phyloP scores from a whole-genome alignment of 1,284 basidiomycete species.

The Leccinum fuscescens region DNA sequence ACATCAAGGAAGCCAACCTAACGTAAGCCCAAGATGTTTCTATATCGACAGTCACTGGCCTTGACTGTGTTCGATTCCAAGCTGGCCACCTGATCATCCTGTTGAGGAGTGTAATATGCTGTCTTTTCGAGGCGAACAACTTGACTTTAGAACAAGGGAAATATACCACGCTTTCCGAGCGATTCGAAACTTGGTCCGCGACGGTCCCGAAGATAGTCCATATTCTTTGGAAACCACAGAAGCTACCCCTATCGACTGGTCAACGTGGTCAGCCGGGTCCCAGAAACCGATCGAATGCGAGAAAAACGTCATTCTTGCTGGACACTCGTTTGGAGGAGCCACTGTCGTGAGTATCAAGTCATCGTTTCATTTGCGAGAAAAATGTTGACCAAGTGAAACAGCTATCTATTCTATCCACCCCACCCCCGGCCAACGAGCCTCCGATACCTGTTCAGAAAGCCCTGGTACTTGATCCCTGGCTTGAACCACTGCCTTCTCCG shows the following conservation, averaged over 20 bases:
- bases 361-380: slow-evolving; percentile 2
- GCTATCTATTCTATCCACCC: slow-evolving; percentile 54
- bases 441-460: slow-evolving; percentile 53
- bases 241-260: slow-evolving; percentile 37
- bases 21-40: slow-evolving; percentile 39
- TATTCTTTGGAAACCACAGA: slow-evolving; percentile 31
- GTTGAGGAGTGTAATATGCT: slow-evolving; percentile 30
- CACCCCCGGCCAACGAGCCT: slow-evolving; percentile 39
- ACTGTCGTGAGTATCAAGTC: slow-evolving; percentile 52
- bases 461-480: slow-evolving; percentile 74
- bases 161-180: slow-evolving; percentile 56
- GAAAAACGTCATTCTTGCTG: slow-evolving; percentile 51
- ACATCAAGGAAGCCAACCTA: slow-evolving; percentile 50
- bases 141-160: slow-evolving; percentile 64
- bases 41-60: not conserved
- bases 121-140: slow-evolving; percentile 61
- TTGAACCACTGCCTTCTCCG: slow-evolving; percentile 66
- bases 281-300: slow-evolving; percentile 40
- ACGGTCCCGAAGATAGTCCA: slow-evolving; percentile 28
- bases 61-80: slow-evolving; percentile 8
- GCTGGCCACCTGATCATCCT: slow-evolving; percentile 31
- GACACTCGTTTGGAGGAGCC: slow-evolving; percentile 79
- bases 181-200: slow-evolving; percentile 41
- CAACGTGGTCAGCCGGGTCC: slow-evolving; percentile 42
- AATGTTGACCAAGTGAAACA: slow-evolving; percentile 22